Evolutionary conservation across 805 yeast species (phyloP), one percentile per base, ranked within the genome.

Genomic region (Saturnispora sanitii): DNA sequence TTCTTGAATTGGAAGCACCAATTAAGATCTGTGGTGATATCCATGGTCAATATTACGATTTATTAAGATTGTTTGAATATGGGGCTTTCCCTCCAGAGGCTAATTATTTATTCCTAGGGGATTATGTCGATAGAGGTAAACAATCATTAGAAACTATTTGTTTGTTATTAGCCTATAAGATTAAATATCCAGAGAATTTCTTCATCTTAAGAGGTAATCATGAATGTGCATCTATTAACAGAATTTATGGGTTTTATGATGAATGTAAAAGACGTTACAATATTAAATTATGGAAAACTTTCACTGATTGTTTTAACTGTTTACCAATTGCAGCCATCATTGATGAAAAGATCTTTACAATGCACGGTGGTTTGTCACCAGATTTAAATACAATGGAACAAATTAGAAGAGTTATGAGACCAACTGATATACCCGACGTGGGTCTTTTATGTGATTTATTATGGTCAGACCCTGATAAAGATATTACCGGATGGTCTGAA

Each of bases 51-150:
- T 90, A 92, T 66, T 90, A 90, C 60, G 98, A 90, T 65, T 75
- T 90, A 55, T 73, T 90, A 61, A 82, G 98, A 65, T 75, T 90
- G 54, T 90, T 90, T 57, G 97, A 92, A 68, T 90, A 90, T 59
- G 97, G 98, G 55, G 98, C 97, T 2, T 90, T 92, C 72, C 98
- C 98, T 2, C 98, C 98, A 11, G 97, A 92, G 63, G 94, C 97
- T 16, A 90, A 90, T 68, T 90, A 90, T 67, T 70, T 90, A 55
- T 90, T 90, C 60, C 67, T 90, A 45, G 98, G 98, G 51, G 98
- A 90, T 71, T 90, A 90, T 60, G 98, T 90, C 51, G 98, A 90
- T 70, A 82, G 98, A 72, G 98, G 98, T 58, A 87, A 88, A 61
- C 97, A 92, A 70, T 85, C 95, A 23, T 68, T 92, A 54, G 98